Evolutionary conservation across 768 basidiomycete species (phyloP), one percentile per base, ranked within the genome.

Genomic region (Podaxis sp.): DNA sequence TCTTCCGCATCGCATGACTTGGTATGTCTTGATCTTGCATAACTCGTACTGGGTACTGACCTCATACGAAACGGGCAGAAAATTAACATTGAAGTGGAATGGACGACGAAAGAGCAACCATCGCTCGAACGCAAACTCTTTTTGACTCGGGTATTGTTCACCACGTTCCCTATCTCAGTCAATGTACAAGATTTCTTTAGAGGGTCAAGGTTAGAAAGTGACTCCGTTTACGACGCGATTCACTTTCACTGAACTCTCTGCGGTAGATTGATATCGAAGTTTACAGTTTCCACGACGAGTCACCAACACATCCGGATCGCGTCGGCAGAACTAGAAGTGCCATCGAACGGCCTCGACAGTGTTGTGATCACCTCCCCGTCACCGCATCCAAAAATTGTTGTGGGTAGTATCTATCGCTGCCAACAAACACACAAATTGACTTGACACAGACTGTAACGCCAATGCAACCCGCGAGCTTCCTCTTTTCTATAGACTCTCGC

Each of bases 121-220:
- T 73, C 73, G 2, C 64, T 88, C 4, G 71, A 72, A 14, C 82
- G 93, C 38, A 81, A 72, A 4, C 71, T 92, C 27, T 77, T 75
- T 40, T 76, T 83, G 32, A 79, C 82, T 11, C 80, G 83, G 60
- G 72, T 79, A 2, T 77, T 95, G 3, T 78, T 82, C 13, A 86
- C 89, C 5, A 81, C 89, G 0, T 77, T 98, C 3, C 95, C 96
- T 0, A 78, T 99, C 47, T 85, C 90, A 2, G 91, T 98, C 61
- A 97, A 95, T 61, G 96, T 98, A 0, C 91, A 98, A 73, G 97
- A 99, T 70, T 95, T 93, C 73, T 98, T 98, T 78, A 86, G 96
- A 21, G 89, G 89, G 27, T 78, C 84, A 59, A 87, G 86, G 96
- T 94, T 38, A 47, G 79, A 57, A 42, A 7, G 36, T 61, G 2